These are phyloP conservation scores for Emergomyces africanus DNA, from an alignment of 2,329 filamentous ascomycete species.

Conservation along the genomic window DNA sequence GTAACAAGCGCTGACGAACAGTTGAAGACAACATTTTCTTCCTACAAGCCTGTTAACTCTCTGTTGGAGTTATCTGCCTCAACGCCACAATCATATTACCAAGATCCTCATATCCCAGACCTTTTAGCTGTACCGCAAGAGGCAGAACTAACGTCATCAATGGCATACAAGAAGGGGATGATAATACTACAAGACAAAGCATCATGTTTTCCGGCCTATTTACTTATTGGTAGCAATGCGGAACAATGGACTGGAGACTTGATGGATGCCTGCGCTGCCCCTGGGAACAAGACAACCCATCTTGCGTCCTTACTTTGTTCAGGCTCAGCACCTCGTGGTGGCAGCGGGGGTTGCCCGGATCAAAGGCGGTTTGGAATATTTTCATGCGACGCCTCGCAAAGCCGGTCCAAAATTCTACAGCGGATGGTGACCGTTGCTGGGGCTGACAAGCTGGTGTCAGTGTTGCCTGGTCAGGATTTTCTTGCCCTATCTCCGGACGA, in stretches of 20 bases:
- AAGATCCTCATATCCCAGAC: conserved; percentile 75
- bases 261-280: conserved; percentile 88
- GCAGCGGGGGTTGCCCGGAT: conserved; percentile 16
- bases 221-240: conserved; percentile 52
- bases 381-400: conserved; percentile 27
- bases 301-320: conserved; percentile 56
- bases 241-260: conserved; percentile 46
- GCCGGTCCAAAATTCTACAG: conserved; percentile 59
- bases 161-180: conserved; percentile 60
- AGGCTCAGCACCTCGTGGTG: conserved; percentile 10
- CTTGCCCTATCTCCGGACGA: conserved; percentile 56
- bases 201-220: conserved; percentile 87
- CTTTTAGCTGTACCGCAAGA: conserved; percentile 65
- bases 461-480: conserved; percentile 71
- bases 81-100: conserved; percentile 42
- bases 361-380: conserved; percentile 38
- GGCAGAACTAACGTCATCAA: conserved; percentile 57
- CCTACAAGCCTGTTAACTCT: conserved; percentile 44
- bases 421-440: conserved; percentile 77
- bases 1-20: conserved; percentile 58
- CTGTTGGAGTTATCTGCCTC: conserved; percentile 45
- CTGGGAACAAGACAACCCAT: conserved; percentile 96
- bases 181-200: conserved; percentile 95
- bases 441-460: conserved; percentile 50
- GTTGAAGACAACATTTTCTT: conserved; percentile 59